Base-by-base conservation (phyloP, 2,329 filamentous ascomycete species). In the Ceratocystis ficicola region DNA sequence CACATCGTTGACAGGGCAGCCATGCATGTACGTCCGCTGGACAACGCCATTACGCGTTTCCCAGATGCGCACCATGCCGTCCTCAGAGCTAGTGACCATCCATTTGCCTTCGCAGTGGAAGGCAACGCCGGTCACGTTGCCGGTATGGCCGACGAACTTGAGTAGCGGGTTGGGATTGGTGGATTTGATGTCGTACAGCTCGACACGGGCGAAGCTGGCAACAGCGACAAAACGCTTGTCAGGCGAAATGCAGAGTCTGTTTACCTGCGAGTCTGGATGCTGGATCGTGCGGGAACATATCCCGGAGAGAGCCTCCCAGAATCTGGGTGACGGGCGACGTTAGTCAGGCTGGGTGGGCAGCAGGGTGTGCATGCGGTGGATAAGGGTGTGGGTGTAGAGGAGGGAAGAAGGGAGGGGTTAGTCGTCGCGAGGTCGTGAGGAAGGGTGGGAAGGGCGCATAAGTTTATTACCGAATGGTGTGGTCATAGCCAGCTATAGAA, bases 51-150 rank as follows among this genome's bases (percentile, higher is more conserved):
- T 89, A 60, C 92, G 81, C 4, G 91, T 96, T 74, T 96, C 93
- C 92, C 92, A 96, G 69, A 96, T 95, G 80, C 95, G 95, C 73
- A 96, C 92, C 0, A 90, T 95, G 71, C 92, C 90, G 73, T 99
- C 94, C 76, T 99, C 94, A 60, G 90, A 95, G 75, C 89, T 95
- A 8, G 94, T 99, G 20, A 97, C 94, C 89, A 99, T 96, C 94
- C 94, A 99, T 78, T 99, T 99, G 10, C 93, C 92, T 76, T 99
- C 94, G 75, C 93, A 97, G 75, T 99, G 94, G 74, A 99, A 99
- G 10, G 92, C 92, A 60, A 99, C 89, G 55, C 94, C 94, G 0
- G 94, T 99, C 73, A 99, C 87, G 73, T 99, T 99, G 70, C 87
- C 90, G 12, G 90, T 94, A 77, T 99, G 94, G 52, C 94, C 94